Base-by-base conservation (phyloP, 768 basidiomycete species). In the Amanita muscaria region DNA sequence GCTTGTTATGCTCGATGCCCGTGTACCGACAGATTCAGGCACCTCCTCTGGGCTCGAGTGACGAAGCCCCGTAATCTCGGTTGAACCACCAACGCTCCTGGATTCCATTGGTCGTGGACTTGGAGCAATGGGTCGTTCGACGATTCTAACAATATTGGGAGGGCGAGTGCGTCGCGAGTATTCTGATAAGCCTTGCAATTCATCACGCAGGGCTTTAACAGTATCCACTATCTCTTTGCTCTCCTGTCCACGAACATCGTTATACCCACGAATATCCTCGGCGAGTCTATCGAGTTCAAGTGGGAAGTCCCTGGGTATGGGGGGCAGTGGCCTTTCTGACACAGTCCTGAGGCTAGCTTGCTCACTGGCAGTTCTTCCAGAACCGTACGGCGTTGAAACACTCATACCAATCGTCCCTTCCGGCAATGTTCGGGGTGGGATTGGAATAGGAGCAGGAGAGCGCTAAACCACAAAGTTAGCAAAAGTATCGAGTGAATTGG, bases 171-270 rank as follows among this genome's bases (percentile, higher is more conserved):
- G 69, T 46, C 70, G 76, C 14, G 83, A 59, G 49, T 69, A 74
- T 22, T 76, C 65, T 0, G 79, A 73, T 8, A 92, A 67, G 35
- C 79, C 76, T 10, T 68, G 69, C 2, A 94, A 64, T 51, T 86
- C 80, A 29, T 80, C 69, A 46, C 83, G 74, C 30, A 96, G 76
- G 0, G 78, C 74, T 41, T 74, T 74, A 3, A 94, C 68, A 55
- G 84, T 80, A 36, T 76, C 77, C 1, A 73, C 69, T 6, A 92
- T 56, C 12, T 80, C 80, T 21, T 74, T 68, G 23, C 70, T 75
- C 51, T 92, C 85, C 2, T 74, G 67, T 0, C 77, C 80, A 42
- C 84, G 66, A 14, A 68, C 64, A 24, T 72, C 65, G 52, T 89
- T 79, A 44, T 69, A 70, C 2, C 60, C 56, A 7, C 65, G 66